A percentile compares a stretch with the other conserved stretches of the same genome.
Evolutionary conservation across 1,284 basidiomycete genomes (phyloP).

Genomic region (Moniliella sp.): DNA sequence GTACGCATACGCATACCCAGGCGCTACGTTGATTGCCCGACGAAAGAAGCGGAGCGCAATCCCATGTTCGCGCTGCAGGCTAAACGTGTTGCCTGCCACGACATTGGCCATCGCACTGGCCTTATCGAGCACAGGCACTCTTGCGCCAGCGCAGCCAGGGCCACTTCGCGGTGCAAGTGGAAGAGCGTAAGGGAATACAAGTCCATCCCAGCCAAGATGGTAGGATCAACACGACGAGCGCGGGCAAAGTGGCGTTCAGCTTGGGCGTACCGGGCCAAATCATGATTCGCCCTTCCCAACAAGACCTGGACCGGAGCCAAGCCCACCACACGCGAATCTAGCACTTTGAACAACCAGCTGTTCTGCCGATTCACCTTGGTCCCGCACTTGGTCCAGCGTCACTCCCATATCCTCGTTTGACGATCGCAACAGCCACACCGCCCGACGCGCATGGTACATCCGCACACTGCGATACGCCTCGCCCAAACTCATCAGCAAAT

Average conservation of each 20-base stretch:
- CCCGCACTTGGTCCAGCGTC: not conserved
- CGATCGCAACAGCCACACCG: conserved; percentile 7
- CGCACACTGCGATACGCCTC: conserved; percentile 19
- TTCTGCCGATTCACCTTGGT: not conserved
- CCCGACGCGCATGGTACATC: conserved; percentile 9
- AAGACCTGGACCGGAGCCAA: conserved; percentile 12
- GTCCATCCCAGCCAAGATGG: conserved; percentile 15
- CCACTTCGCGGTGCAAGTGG: conserved; percentile 29
- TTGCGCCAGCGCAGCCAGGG: conserved; percentile 21
- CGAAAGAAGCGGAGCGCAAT: conserved; percentile 24
- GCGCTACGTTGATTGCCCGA: conserved; percentile 16
- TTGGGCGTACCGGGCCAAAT: conserved; percentile 16
- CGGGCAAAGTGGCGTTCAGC: conserved; percentile 17
- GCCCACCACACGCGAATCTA: conserved; percentile 4
- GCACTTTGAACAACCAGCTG: not conserved
- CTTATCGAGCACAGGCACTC: conserved; percentile 14
- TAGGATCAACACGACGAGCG: conserved; percentile 9
- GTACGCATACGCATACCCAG: conserved; percentile 26
- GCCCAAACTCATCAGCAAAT: conserved; percentile 10
- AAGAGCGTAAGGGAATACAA: conserved; percentile 28
- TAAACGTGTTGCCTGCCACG: conserved; percentile 26
- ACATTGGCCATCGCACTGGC: conserved; percentile 16
- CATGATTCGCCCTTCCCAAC: conserved; percentile 17
- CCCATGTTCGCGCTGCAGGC: conserved; percentile 24
- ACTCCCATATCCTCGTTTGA: not conserved